phyloP scores from a whole-genome alignment of 208 protist species.

The Crithidia bombi region DNA sequence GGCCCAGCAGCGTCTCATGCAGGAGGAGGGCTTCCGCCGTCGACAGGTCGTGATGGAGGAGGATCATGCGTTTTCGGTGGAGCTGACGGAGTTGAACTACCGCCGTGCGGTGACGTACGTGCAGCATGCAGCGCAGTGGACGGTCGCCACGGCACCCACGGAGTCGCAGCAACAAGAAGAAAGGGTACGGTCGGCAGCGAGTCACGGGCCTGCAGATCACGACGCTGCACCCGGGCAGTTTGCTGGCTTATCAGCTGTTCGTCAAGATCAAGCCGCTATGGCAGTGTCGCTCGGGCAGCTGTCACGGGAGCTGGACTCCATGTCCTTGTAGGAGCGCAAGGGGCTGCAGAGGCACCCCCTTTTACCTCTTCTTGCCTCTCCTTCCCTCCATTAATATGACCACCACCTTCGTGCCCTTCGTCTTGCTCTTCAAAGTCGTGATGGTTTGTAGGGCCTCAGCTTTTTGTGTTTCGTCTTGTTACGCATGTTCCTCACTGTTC shows the following conservation, averaged over 20 bases:
- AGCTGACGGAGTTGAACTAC: constrained; percentile 39
- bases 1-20: constrained; percentile 26
- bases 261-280: constrained; percentile 26
- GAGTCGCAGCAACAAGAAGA: no score
- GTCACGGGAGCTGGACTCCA: constrained; percentile 8
- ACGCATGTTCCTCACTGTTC: no score
- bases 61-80: constrained; percentile 25
- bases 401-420: not conserved
- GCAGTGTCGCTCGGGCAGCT: constrained; percentile 5
- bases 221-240: not conserved
- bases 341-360: not conserved
- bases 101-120: constrained; percentile 22
- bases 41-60: constrained; percentile 34
- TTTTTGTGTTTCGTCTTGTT: no score
- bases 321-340: not conserved
- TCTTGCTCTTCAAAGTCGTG: not conserved
- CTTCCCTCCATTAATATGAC: not conserved
- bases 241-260: constrained; percentile 21
- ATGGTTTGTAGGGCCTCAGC: no score
- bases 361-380: no score
- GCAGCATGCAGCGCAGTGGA: constrained; percentile 3
- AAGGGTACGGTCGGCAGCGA: no score
- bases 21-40: constrained; percentile 38
- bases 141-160: not conserved
- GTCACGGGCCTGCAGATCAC: not conserved